Evolutionary conservation across 805 yeast genomes (phyloP).

Genomic region (Zygosaccharomyces pseudorouxii): DNA sequence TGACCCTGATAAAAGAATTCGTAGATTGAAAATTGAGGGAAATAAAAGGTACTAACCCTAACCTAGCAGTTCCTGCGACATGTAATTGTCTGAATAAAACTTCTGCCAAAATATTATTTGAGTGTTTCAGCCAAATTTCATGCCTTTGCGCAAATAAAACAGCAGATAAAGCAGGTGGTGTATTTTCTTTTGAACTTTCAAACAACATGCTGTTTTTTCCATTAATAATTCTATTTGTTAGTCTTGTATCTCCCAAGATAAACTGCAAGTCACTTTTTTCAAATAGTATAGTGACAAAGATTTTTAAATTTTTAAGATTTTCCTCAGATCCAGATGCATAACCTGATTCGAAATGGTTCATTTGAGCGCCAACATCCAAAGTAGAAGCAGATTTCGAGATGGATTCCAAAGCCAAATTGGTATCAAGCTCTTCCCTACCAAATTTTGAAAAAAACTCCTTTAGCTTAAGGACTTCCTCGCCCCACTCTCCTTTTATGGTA

Average conservation of each 20-base stretch:
- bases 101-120: slow-evolving; percentile 18
- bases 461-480: slow-evolving; percentile 21
- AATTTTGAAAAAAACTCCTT: slow-evolving; percentile 8
- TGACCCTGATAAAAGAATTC: slow-evolving; percentile 21
- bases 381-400: not conserved
- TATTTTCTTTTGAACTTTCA: slow-evolving; percentile 23
- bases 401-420: not conserved
- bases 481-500: slow-evolving; percentile 26
- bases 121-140: slow-evolving; percentile 21
- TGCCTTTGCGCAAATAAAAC: slow-evolving; percentile 21
- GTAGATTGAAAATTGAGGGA: slow-evolving; percentile 19
- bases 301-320: slow-evolving; percentile 13
- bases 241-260: slow-evolving; percentile 15
- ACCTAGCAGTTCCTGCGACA: slow-evolving; percentile 18
- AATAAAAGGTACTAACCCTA: slow-evolving; percentile 16
- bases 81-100: slow-evolving; percentile 20
- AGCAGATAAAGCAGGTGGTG: slow-evolving; percentile 23
- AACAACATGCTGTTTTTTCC: slow-evolving; percentile 21
- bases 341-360: not conserved
- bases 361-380: not conserved
- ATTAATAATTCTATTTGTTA: slow-evolving; percentile 13
- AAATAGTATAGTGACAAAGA: slow-evolving; percentile 19
- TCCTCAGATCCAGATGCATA: not conserved
- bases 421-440: not conserved
- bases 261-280: slow-evolving; percentile 22